phyloP scores from a whole-genome alignment of 176 grass and related monocot genomes.

The Pontederia paniculata region DNA sequence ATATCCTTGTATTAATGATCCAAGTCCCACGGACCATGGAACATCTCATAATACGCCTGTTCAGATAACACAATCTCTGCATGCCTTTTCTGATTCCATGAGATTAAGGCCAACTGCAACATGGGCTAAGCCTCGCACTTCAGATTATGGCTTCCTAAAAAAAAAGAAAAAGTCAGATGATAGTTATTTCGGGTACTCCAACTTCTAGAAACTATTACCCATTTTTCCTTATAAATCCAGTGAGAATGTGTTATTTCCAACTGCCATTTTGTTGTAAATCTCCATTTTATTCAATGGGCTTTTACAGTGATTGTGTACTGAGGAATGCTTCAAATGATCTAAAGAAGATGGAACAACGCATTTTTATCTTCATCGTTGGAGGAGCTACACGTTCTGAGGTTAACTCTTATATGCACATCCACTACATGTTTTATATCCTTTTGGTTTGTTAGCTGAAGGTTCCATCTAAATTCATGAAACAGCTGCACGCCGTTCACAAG shows the following conservation, averaged over 20 bases:
- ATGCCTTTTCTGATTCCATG: constrained; percentile 47
- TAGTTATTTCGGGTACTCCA: constrained; percentile 59
- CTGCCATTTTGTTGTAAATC: neutral
- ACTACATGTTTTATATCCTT: neutral
- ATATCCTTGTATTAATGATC: constrained; percentile 82
- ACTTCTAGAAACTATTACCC: neutral
- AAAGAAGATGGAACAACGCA: constrained; percentile 55
- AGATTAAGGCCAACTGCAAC: constrained; percentile 54
- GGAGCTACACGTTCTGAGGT: constrained; percentile 69
- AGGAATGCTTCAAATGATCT: constrained; percentile 54
- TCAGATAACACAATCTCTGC: constrained; percentile 29
- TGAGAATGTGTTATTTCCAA: neutral
- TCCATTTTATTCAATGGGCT: constrained; percentile 6
- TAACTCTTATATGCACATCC: neutral
- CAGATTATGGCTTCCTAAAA: too few species aligned
- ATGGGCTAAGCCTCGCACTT: constrained; percentile 75
- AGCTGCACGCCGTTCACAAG: constrained; percentile 60
- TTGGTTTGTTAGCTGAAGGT: neutral
- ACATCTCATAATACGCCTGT: constrained; percentile 24
- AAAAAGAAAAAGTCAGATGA: too few species aligned
- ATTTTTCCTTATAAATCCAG: neutral
- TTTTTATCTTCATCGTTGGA: constrained; percentile 71
- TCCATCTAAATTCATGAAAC: constrained; percentile 19
- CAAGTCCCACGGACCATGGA: constrained; percentile 47
- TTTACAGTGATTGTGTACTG: constrained; percentile 57